phyloP scores from a whole-genome alignment of 345 rosid species.

The Chamaenerion angustifolium region DNA sequence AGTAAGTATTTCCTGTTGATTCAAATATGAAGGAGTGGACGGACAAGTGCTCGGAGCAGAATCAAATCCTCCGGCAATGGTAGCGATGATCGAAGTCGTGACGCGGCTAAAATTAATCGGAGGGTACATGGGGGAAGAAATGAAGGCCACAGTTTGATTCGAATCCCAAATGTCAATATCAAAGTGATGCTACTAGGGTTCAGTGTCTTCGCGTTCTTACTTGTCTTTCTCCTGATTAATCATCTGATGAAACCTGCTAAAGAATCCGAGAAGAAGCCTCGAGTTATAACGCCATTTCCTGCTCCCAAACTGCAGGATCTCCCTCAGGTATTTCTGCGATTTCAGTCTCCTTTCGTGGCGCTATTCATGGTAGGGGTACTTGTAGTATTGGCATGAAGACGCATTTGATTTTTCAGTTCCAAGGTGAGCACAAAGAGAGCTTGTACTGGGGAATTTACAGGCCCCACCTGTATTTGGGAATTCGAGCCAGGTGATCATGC shows the following conservation, averaged over 20 bases:
- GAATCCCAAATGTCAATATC: constrained; percentile 23
- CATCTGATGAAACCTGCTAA: constrained; percentile 22
- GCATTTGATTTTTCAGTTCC: constrained; percentile 36
- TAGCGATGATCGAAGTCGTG: constrained; percentile 18
- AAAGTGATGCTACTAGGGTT: constrained; percentile 29
- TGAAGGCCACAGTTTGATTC: constrained; percentile 15
- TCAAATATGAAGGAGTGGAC: constrained; percentile 36
- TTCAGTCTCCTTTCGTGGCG: neutral
- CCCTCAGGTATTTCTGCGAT: constrained; percentile 25
- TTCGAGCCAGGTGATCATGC: constrained; percentile 54
- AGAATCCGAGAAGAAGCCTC: constrained; percentile 25
- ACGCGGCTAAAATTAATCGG: constrained; percentile 8
- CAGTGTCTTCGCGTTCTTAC: constrained; percentile 14
- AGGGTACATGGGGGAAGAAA: constrained; percentile 17
- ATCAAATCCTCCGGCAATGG: constrained; percentile 21
- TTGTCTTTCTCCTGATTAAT: constrained; percentile 21
- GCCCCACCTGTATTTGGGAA: constrained; percentile 72
- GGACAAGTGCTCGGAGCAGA: constrained; percentile 47
- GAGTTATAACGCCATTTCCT: constrained; percentile 80
- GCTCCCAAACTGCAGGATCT: constrained; percentile 71
- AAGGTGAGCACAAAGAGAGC: constrained; percentile 72
- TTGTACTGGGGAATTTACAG: constrained; percentile 88
- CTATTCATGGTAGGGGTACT: neutral
- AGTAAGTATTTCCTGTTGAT: neutral
- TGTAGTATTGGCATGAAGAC: neutral